Evolutionary conservation across 192 early-diverging fungal genomes (phyloP).

Genomic region (Phlyctochytrium planicorne): DNA sequence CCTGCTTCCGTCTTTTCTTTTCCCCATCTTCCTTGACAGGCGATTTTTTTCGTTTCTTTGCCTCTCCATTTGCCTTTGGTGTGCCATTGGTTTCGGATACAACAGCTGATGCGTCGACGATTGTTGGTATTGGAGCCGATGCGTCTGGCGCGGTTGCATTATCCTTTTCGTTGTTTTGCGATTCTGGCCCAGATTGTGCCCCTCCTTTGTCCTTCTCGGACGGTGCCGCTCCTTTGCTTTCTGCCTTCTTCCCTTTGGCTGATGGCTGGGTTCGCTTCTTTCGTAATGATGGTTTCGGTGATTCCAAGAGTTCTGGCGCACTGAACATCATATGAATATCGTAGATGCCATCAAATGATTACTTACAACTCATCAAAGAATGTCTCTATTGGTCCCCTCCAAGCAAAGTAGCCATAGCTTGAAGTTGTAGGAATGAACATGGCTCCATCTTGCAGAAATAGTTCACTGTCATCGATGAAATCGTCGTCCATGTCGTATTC

Average conservation of each 20-base stretch:
- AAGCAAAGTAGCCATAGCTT: constrained; percentile 41
- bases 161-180: too few relatives aligned
- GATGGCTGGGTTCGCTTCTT: constrained; percentile 11
- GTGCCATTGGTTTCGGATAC: too few relatives aligned
- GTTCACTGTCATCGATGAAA: constrained; percentile 51
- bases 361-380: constrained; percentile 39
- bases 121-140: too few relatives aligned
- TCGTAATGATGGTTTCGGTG: constrained; percentile 3
- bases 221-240: not conserved
- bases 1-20: constrained; percentile 11
- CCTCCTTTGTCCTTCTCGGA: not conserved
- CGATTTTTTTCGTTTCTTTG: constrained; percentile 12
- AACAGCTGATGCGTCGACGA: too few relatives aligned
- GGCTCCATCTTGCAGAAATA: constrained; percentile 25
- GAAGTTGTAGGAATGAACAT: constrained; percentile 8
- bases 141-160: too few relatives aligned
- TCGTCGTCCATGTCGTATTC: constrained; percentile 52
- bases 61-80: not conserved
- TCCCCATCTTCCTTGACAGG: not conserved
- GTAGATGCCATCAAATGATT: not conserved
- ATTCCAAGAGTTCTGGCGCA: constrained; percentile 23
- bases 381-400: constrained; percentile 40
- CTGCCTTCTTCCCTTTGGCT: not conserved
- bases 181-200: not conserved
- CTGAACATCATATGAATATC: too few relatives aligned